These are phyloP conservation scores for Stipa capillata DNA, from an alignment of 176 grass and related monocot species.

Conservation along the genomic window DNA sequence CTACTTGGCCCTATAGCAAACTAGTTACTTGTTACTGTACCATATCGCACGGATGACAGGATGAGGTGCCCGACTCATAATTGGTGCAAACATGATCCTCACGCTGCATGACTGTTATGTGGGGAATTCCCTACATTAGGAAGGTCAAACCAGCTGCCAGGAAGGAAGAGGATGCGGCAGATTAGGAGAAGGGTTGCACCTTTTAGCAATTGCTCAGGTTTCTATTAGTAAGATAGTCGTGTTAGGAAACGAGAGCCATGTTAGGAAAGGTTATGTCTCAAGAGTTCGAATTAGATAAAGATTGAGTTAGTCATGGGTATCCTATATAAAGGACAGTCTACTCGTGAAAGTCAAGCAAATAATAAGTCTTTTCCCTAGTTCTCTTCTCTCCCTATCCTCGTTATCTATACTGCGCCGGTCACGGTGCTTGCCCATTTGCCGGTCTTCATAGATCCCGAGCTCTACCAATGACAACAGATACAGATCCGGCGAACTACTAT, in stretches of 20 bases:
- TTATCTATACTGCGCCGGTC: neutral
- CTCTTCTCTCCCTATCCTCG: neutral
- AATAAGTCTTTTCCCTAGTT: neutral
- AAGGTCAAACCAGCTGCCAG: neutral
- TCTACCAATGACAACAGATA: neutral
- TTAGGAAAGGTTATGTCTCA: neutral
- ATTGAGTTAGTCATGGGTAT: neutral
- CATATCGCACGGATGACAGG: neutral
- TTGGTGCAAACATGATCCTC: neutral
- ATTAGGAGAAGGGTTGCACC: neutral
- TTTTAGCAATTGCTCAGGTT: neutral
- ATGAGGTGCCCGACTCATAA: neutral
- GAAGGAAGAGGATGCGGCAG: neutral
- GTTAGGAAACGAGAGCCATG: too few relatives aligned
- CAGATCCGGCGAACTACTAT: neutral
- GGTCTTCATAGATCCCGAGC: too few relatives aligned
- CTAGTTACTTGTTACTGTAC: neutral
- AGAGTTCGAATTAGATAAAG: neutral
- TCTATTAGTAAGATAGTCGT: neutral
- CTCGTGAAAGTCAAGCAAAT: neutral
- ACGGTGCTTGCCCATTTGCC: neutral
- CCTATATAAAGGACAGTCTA: neutral
- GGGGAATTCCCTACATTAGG: neutral
- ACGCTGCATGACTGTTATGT: neutral
- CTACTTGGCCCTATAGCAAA: neutral